Evolutionary conservation across 768 basidiomycete species (phyloP).

Genomic region (Chiua virens): DNA sequence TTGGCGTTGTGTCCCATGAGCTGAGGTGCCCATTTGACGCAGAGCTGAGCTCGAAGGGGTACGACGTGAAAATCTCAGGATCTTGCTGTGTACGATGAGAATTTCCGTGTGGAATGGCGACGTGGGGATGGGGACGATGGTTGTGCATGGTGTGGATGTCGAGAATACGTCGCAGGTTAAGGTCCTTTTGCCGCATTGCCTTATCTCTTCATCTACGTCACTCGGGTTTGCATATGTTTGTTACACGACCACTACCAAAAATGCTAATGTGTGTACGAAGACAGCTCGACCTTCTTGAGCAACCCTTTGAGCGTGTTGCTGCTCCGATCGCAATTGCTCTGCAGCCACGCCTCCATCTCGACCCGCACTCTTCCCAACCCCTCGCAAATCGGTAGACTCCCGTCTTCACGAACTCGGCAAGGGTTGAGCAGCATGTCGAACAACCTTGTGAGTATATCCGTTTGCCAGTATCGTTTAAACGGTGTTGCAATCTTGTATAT

Average conservation of each 20-base stretch:
- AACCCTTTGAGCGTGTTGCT: conserved; percentile 78
- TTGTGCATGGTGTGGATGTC: conserved; percentile 23
- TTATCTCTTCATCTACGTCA: conserved; percentile 22
- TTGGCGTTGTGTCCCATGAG: conserved; percentile 37
- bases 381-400: conserved; percentile 67
- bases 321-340: conserved; percentile 82
- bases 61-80: conserved; percentile 29
- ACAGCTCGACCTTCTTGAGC: conserved; percentile 77
- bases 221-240: conserved; percentile 20
- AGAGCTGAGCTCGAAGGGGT: conserved; percentile 30
- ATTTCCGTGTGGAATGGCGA: conserved; percentile 37
- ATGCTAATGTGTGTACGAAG: conserved; percentile 34
- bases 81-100: conserved; percentile 33
- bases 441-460: conserved; percentile 76
- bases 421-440: conserved; percentile 92
- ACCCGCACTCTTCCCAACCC: conserved; percentile 62
- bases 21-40: conserved; percentile 24
- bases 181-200: background rate
- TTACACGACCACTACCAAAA: background rate
- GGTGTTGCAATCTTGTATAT: conserved; percentile 69
- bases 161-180: background rate
- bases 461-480: conserved; percentile 96
- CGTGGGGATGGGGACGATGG: conserved; percentile 35
- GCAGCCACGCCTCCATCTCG: conserved; percentile 89
- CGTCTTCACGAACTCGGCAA: conserved; percentile 50